Conservation (phyloP, 176 grass and related monocot genomes). For the Juncus effusus region DNA sequence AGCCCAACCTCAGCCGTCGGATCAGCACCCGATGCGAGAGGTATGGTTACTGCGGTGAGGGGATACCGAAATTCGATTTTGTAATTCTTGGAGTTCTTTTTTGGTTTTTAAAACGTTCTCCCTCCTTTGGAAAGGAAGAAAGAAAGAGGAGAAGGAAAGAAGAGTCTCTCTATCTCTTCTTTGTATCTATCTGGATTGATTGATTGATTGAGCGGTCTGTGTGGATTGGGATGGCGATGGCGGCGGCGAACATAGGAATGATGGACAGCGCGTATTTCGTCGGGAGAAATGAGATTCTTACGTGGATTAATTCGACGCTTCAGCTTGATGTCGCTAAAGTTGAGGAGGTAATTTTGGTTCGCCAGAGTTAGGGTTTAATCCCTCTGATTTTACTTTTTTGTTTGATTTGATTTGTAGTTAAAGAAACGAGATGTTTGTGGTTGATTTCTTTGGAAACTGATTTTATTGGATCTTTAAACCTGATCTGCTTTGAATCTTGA, state of each 20-base stretch:
- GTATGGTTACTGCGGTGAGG: neutral
- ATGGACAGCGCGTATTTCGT: conserved; percentile 98
- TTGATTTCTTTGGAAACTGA: too few species aligned
- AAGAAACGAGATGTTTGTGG: too few species aligned
- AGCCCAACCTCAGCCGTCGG: conserved; percentile 16
- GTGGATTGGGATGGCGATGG: conserved; percentile 28
- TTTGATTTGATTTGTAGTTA: neutral
- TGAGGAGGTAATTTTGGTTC: conserved; percentile 59
- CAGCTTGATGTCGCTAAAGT: conserved; percentile 77
- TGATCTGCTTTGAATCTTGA: neutral
- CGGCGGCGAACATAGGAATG: conserved; percentile 65
- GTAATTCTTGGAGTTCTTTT: conserved; percentile 9
- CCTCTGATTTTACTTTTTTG: neutral
- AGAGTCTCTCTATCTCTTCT: neutral
- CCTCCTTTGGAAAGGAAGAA: conserved; percentile 22
- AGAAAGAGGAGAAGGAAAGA: conserved; percentile 23
- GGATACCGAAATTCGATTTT: neutral
- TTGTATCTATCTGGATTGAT: conserved; percentile 5
- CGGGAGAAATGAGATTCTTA: conserved; percentile 81
- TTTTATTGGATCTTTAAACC: neutral
- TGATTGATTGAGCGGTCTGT: neutral
- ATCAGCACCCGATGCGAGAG: neutral
- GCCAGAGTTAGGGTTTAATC: neutral
- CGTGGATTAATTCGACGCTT: conserved; percentile 85
- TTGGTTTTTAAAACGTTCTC: conserved; percentile 25